Percentiles rank a stretch among this genome's conserved stretches.
Evolutionary conservation across 2,329 filamentous ascomycete genomes (phyloP).

Genomic region (Fusarium temperatum): DNA sequence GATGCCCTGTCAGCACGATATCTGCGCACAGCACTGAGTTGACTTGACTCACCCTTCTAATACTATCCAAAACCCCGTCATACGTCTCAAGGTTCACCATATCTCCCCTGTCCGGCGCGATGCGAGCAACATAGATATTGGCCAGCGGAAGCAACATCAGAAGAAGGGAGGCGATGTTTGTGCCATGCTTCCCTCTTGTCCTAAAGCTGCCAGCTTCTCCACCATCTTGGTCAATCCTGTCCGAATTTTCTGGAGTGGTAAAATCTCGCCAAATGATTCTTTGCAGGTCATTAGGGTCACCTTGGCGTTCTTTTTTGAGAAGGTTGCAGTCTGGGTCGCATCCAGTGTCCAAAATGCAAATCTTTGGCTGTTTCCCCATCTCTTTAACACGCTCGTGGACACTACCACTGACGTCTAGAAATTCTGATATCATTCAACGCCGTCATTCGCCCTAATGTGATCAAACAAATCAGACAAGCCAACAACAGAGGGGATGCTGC

Average conservation of each 20-base stretch:
- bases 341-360: not conserved
- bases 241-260: fast-evolving
- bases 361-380: not conserved
- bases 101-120: fast-evolving
- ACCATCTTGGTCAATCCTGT: not conserved
- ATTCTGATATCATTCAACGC: not conserved
- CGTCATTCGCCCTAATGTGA: fast-evolving
- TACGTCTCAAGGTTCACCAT: fast-evolving
- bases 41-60: not conserved
- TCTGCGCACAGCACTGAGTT: fast-evolving
- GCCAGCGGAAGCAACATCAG: not conserved
- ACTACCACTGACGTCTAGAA: not conserved
- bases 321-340: not conserved
- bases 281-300: fast-evolving
- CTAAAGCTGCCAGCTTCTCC: fast-evolving
- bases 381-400: fast-evolving
- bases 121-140: not conserved
- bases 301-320: not conserved
- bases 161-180: not conserved
- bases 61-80: not conserved
- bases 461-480: no score
- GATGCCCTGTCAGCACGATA: fast-evolving
- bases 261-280: not conserved
- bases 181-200: fast-evolving
- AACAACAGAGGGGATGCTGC: no score